Conservation (phyloP, 305 asterid species). For the Fraxinus floribunda region DNA sequence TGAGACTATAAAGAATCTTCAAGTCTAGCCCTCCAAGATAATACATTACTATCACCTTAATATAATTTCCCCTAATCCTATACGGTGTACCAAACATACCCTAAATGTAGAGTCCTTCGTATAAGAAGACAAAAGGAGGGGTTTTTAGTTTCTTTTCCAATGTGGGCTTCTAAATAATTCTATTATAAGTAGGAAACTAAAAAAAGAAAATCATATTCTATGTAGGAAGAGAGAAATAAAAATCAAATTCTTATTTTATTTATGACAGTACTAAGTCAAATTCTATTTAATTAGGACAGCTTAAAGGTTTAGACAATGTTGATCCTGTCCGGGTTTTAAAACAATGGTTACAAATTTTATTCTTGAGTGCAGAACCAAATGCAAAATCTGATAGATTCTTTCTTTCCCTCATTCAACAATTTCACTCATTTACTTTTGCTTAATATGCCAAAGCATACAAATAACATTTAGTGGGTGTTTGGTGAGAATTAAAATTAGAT, state of each 20-base stretch:
- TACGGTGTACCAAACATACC: background rate
- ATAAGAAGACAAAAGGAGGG: background rate
- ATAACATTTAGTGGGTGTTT: background rate
- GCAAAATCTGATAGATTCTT: conserved; percentile 20
- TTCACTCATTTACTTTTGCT: conserved; percentile 26
- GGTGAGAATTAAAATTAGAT: too few species aligned
- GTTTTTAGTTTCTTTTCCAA: background rate
- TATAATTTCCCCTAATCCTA: background rate
- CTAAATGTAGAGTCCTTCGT: background rate
- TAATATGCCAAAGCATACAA: background rate
- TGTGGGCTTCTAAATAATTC: background rate
- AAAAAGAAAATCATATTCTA: background rate
- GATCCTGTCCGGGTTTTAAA: background rate
- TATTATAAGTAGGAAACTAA: background rate
- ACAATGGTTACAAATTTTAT: background rate
- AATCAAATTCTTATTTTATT: background rate
- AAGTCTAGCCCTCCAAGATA: background rate
- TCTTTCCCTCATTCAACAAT: conserved; percentile 20
- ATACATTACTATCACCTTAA: background rate
- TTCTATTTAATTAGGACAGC: conserved; percentile 14
- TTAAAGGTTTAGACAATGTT: conserved; percentile 13
- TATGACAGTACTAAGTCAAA: background rate
- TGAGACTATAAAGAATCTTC: background rate
- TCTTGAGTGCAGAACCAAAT: conserved; percentile 12
- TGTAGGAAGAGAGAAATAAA: background rate